These are phyloP conservation scores for Mycena galericulata DNA, from an alignment of 768 basidiomycete genomes.

Conservation along the genomic window DNA sequence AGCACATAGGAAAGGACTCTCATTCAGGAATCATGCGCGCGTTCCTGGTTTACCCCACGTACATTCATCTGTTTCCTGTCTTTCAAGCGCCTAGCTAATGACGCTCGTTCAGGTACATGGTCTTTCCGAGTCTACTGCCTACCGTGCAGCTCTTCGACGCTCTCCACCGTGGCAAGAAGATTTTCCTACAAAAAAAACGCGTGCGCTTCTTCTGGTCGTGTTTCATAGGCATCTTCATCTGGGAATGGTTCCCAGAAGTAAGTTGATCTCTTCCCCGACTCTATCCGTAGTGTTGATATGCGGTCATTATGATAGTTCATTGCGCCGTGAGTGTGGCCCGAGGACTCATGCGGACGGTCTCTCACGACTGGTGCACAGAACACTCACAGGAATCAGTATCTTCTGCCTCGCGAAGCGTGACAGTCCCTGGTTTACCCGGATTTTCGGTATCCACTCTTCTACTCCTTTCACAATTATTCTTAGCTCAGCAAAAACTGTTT, in stretches of 20 bases:
- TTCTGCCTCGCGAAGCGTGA: slow-evolving; percentile 65
- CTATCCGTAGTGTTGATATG: too few species aligned
- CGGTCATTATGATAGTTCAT: too few species aligned
- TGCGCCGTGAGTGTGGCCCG: slow-evolving; percentile 7
- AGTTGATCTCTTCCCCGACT: too few species aligned
- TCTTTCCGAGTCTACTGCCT: slow-evolving; percentile 53
- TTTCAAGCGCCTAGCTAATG: not conserved
- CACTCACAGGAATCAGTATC: slow-evolving; percentile 70
- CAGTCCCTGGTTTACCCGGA: slow-evolving; percentile 60
- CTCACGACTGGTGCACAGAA: slow-evolving; percentile 27
- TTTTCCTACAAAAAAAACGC: slow-evolving; percentile 61
- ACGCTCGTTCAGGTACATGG: slow-evolving; percentile 43
- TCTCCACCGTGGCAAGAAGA: slow-evolving; percentile 58
- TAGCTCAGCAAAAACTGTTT: not conserved
- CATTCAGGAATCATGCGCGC: slow-evolving; percentile 19
- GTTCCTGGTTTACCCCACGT: slow-evolving; percentile 38
- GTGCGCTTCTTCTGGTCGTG: slow-evolving; percentile 67
- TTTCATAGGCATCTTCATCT: slow-evolving; percentile 64
- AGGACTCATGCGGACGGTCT: too few species aligned
- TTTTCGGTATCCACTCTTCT: slow-evolving; percentile 57
- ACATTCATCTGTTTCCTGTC: slow-evolving; percentile 21
- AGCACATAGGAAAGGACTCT: not conserved
- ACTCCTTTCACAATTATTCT: not conserved
- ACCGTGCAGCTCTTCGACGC: slow-evolving; percentile 56
- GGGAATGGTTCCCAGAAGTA: slow-evolving; percentile 69